Evolutionary conservation across 2,329 filamentous ascomycete species (phyloP), one percentile per base, ranked within the genome.

Genomic region (Clarireedia sp.): DNA sequence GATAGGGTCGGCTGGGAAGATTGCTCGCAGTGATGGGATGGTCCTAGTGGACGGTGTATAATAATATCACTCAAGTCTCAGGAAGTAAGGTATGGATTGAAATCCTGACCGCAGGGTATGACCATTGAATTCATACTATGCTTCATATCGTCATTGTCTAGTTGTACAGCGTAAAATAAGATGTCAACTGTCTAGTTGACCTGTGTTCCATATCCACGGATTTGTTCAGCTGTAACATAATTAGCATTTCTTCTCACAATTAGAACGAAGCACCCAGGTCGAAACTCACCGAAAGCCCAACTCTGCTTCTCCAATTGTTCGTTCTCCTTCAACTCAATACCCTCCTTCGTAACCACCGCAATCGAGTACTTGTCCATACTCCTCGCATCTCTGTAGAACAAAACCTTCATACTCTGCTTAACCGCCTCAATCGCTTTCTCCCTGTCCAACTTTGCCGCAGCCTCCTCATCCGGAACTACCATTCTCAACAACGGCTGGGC

Each of bases 381-480:
- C 72, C 94, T 85, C 45, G 94, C 94, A 74, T 99, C 94, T 66
- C 94, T 83, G 78, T 99, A 99, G 78, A 89, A 99, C 59, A 99
- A 79, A 52, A 97, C 92, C 81, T 97, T 97, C 89, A 99, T 91
- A 74, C 90, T 96, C 75, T 96, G 88, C 77, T 87, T 87, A 69
- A 99, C 75, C 41, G 90, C 81, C 57, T 86, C 77, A 59, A 96
- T 78, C 48, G 94, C 94, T 69, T 88, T 73, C 66, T 96, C 91
- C 70, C 83, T 81, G 41, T 78, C 84, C 61, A 97, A 77, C 58
- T 82, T 76, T 65, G 82, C 77, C 36, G 87, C 84, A 43, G 88
- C 77, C 65, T 82, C 86, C 72, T 97, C 94, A 65, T 96, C 90
- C 23, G 90, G 89, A 59, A 90, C 89, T 66, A 87, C 75, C 66